A percentile compares a stretch with the other conserved stretches of the same genome.
Evolutionary conservation across 441 rosid genomes (phyloP).

Genomic region (Dalechampia spathulata): DNA sequence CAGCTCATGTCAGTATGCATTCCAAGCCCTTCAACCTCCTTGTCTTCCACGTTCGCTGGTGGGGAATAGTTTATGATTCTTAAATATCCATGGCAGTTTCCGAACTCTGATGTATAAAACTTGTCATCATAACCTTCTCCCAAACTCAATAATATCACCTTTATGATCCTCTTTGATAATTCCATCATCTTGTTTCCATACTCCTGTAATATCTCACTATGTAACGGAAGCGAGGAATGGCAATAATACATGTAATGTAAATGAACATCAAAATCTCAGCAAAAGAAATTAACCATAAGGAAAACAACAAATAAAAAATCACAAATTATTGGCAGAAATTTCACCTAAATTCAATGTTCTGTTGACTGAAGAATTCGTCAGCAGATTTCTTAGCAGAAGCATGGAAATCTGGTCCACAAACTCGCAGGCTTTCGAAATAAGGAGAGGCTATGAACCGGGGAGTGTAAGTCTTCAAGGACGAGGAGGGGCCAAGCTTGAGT

Average conservation of each 20-base stretch:
- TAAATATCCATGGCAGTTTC: conserved; percentile 43
- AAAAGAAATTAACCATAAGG: neutral
- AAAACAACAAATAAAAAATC: neutral
- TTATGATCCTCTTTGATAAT: conserved; percentile 29
- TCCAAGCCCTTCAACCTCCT: conserved; percentile 49
- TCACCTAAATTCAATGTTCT: conserved; percentile 33
- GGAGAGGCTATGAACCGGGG: conserved; percentile 54
- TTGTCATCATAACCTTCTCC: conserved; percentile 26
- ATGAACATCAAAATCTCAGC: neutral
- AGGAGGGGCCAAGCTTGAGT: conserved; percentile 54
- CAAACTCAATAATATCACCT: conserved; percentile 28
- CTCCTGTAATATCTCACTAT: conserved; percentile 32
- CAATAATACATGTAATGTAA: neutral
- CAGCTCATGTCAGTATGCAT: conserved; percentile 61
- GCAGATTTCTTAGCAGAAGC: conserved; percentile 40
- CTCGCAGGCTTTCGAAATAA: conserved; percentile 42
- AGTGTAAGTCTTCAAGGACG: conserved; percentile 34
- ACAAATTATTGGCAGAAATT: too few species aligned
- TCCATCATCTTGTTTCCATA: conserved; percentile 41
- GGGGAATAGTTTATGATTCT: conserved; percentile 43
- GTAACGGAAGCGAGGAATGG: too few species aligned
- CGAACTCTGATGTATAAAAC: conserved; percentile 28
- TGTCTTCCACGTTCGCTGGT: conserved; percentile 20
- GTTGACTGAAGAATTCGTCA: conserved; percentile 21
- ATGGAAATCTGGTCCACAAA: conserved; percentile 40